Evolutionary conservation across 768 basidiomycete species (phyloP), one percentile per base, ranked within the genome.

Genomic region (Leccinum obscurum): DNA sequence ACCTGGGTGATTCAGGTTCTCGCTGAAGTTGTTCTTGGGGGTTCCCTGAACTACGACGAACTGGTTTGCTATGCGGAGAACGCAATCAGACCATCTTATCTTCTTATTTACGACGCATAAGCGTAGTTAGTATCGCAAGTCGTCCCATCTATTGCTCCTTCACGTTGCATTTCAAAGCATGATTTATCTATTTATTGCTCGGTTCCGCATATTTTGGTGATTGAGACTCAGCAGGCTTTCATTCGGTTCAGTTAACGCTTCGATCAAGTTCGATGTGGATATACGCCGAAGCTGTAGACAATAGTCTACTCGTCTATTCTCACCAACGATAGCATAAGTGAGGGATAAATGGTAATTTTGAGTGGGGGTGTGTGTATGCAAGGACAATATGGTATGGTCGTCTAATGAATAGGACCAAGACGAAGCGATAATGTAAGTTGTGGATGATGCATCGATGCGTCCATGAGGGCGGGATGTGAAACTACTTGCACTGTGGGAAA

Each of bases 41-140:
- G 83, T 30, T 81, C 80, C 52, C 72, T 90, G 37, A 89, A 89
- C 64, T 85, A 89, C 52, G 88, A 90, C 65, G 88, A 90, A 65
- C 71, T 88, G 26, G 81, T 90, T 9, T 86, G 89, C 30, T 90
- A 89, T 66, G 75, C 77, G 48, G 87, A 89, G 70, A 85, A 89
- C 59, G 88, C 88, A 2, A 88, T 89, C 55, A 75, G 87, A 44
- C 87, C 88, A 4, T 87, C 88, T 15, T 90, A 85, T 68, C 76
- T 90, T 37, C 83, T 90, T 28, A 80, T 89, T 72, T 90, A 89
- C 61, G 86, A 88, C 57, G 78, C 78, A 39, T 74, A 30, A 70
- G 26, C 0, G 11, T n/a, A 50, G 0, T 15, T 26, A 6, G 7
- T n/a, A 44, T 49, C 3, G 3, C 55, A 15, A 35, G 3, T 5